A percentile compares a stretch with the other conserved stretches of the same genome.
Evolutionary conservation across 2,329 filamentous ascomycete species (phyloP).

Genomic region (Penicillium rolfsii): DNA sequence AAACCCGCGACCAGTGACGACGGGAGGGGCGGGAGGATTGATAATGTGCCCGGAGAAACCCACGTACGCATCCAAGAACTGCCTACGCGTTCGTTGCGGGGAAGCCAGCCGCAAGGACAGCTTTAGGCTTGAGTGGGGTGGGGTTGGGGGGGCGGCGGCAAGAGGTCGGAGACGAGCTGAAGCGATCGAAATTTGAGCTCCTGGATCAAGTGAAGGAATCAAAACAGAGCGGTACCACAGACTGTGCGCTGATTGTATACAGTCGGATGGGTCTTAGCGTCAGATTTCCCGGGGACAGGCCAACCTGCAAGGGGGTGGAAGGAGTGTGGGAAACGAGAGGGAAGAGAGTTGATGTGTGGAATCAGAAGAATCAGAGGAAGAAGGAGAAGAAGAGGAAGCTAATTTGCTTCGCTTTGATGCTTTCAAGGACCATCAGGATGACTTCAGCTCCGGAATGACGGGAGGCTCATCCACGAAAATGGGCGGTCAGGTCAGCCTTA

Average conservation of each 20-base stretch:
- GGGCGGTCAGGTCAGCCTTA: slow-evolving; percentile 34
- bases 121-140: not conserved
- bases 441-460: not conserved
- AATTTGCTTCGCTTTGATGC: not conserved
- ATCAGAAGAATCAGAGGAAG: no score
- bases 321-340: not conserved
- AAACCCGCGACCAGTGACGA: slow-evolving; percentile 8
- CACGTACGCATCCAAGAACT: slow-evolving; percentile 15
- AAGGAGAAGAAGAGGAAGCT: not conserved
- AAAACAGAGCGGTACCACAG: not conserved
- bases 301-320: not conserved
- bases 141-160: not conserved
- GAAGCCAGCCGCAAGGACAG: slow-evolving; percentile 2
- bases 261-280: not conserved
- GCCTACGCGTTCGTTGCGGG: slow-evolving; percentile 23
- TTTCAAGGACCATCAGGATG: not conserved
- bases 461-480: not conserved
- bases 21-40: not conserved
- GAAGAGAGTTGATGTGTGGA: not conserved
- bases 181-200: not conserved
- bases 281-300: not conserved
- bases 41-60: not conserved
- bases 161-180: not conserved
- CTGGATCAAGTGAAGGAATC: slow-evolving; percentile 2
- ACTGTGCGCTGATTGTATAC: slow-evolving; percentile 1